Evolutionary conservation across 129 eudicot genomes (phyloP), one percentile per base, ranked within the genome.

Genomic region (Solidago caesia): DNA sequence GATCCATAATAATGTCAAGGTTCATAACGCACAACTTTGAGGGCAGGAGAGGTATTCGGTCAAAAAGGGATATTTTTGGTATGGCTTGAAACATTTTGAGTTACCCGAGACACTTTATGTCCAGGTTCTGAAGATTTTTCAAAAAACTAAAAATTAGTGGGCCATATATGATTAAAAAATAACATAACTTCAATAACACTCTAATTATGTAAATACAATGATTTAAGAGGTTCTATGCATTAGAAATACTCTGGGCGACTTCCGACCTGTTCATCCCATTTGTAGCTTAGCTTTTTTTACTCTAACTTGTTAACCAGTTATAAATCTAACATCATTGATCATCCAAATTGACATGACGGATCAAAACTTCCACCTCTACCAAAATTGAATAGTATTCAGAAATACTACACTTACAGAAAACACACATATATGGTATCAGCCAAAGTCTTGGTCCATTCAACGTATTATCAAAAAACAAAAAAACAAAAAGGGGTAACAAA

Each of bases 21-120:
- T 14, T 8, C 72, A 75, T 15, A 75, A n/a, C 39, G 53, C 79
- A 75, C 79, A 46, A 16, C 7, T 56, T 4, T n/a, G 1, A 7
- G 6, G 11, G 61, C 29, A n/a, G 21, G 21, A 56, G 61, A 10
- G 4, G 2, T 33, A 33, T 33, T 33, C 61, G 8, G 61, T 56
- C 61, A 9, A 56, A 53, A 7, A 4, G 8, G 27, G 61, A n/a
- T 8, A 56, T 0, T 7, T 56, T n/a, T 16, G 29, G 5, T n/a
- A 56, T 56, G 10, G 10, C 8, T n/a, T 9, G 11, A 27, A 33
- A 56, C 29, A 56, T 25, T 4, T 56, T 56, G 29, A 27, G 10
- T 56, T 14, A 56, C 61, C 61, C 5, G n/a, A 51, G 57, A 25
- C 60, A 53, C 7, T 53, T 6, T 11, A 5, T n/a, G 26, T 53